Conservation (phyloP, 169 alveolate genomes). For the Plasmodium billcollinsi region DNA sequence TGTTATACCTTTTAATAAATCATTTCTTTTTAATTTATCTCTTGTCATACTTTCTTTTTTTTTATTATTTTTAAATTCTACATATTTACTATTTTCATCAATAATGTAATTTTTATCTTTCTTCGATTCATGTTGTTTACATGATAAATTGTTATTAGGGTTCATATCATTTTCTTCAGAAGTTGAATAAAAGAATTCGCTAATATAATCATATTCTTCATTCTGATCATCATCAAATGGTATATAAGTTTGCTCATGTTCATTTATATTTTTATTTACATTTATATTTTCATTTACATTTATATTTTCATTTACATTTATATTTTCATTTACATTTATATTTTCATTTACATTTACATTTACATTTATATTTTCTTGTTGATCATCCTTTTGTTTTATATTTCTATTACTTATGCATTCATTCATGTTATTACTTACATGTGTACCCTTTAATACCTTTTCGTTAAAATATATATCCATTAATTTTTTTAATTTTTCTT, state of each 20-base stretch:
- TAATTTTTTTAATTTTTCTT: no score
- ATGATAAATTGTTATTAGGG: not conserved
- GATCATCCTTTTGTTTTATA: no score
- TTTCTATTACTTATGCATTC: no score
- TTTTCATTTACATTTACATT: no score
- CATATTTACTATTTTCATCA: not conserved
- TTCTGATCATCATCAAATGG: constrained; percentile 4
- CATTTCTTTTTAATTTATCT: constrained; percentile 29
- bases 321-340: no score
- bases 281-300: not conserved
- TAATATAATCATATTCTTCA: constrained; percentile 59
- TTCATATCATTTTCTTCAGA: constrained; percentile 38
- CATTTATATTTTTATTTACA: not conserved
- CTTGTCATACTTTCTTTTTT: not conserved
- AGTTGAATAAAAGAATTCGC: constrained; percentile 48
- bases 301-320: no score
- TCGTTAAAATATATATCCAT: no score
- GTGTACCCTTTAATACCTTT: no score
- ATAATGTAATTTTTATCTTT: no score
- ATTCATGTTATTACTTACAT: no score
- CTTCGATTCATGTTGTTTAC: not conserved
- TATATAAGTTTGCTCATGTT: not conserved
- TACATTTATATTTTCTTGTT: no score
- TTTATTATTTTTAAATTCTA: not conserved
- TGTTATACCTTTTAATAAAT: constrained; percentile 62